Conservation (phyloP, 1,284 basidiomycete species). For the Mycena citricolor region DNA sequence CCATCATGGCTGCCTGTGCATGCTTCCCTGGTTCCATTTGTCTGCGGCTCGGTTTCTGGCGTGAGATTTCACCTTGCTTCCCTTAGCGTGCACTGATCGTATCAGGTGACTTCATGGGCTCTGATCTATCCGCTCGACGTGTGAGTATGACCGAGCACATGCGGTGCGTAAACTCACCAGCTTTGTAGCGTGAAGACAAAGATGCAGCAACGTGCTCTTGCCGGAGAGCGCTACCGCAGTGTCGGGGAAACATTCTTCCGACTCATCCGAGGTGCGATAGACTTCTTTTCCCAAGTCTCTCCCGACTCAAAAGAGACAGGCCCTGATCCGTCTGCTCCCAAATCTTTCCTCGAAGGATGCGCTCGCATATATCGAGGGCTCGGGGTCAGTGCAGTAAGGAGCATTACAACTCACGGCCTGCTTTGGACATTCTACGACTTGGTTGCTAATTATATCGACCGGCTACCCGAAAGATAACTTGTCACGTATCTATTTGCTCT, state of each 20-base stretch:
- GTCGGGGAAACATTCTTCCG: constrained; percentile 73
- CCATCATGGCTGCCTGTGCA: constrained; percentile 80
- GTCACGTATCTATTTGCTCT: too few species aligned
- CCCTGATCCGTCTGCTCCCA: constrained; percentile 70
- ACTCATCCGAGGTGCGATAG: constrained; percentile 64
- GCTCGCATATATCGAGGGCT: constrained; percentile 81
- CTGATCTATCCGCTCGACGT: constrained; percentile 84
- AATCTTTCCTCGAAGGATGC: constrained; percentile 68
- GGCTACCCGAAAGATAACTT: constrained; percentile 43
- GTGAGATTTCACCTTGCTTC: constrained; percentile 38
- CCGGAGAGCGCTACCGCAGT: constrained; percentile 68
- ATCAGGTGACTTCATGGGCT: constrained; percentile 70
- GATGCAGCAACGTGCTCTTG: constrained; percentile 84
- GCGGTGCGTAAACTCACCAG: constrained; percentile 2
- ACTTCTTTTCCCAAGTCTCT: too few species aligned
- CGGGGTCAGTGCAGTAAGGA: constrained; percentile 80
- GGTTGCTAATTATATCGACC: constrained; percentile 72
- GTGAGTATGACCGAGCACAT: constrained; percentile 42
- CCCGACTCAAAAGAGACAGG: constrained; percentile 42
- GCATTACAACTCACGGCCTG: constrained; percentile 80
- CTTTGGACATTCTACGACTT: constrained; percentile 84
- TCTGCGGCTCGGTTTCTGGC: constrained; percentile 82
- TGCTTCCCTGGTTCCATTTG: constrained; percentile 75
- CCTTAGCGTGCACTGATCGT: too few species aligned
- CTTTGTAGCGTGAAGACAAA: constrained; percentile 86